Evolutionary conservation across 768 basidiomycete species (phyloP), one percentile per base, ranked within the genome.

Genomic region (Serendipita sp.): DNA sequence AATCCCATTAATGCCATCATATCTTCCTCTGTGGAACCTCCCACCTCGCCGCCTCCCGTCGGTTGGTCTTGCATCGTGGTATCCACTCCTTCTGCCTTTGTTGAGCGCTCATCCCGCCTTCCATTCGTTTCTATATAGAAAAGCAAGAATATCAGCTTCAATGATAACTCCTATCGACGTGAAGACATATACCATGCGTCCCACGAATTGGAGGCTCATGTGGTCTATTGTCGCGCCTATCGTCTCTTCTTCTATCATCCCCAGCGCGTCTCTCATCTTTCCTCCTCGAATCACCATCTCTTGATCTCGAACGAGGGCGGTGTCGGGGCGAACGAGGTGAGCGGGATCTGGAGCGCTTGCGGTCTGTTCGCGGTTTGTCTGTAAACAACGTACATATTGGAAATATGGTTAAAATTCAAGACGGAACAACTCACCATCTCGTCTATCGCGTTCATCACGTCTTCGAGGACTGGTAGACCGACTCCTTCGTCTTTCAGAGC

Each of bases 1-100:
- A 98, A 75, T 45, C 95, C 94, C 90, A 98, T 95, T 78, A 83
- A 80, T 43, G 86, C 82, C 81, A 87, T 88, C 84, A 96, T 91
- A 63, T 82, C 85, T 53, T 81, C 81, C 27, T 88, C 87, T 71
- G 37, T 44, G 37, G 72, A 6, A 62, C 74, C 66, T 65, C 70
- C 64, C 63, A 70, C 71, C 40, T 69, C 66, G 16, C 65, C 66
- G 33, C 67, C 64, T 36, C 64, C 72, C 10, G 68, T 69, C 46
- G 66, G 64, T n/a, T 58, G 58, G 53, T 75, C 77, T 16, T 66
- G 66, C 16, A 78, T 78, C 76, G 78, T 77, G 8, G 73, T 46
- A 65, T 65, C 65, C 11, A 33, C 64, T 52, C 66, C 80, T 69
- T 80, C 78, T 44, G 73, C 76, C 27, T 76, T 81, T 65, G 85